These are phyloP conservation scores for Massospora cicadina DNA, from an alignment of 371 early-diverging fungal genomes.

Conservation along the genomic window DNA sequence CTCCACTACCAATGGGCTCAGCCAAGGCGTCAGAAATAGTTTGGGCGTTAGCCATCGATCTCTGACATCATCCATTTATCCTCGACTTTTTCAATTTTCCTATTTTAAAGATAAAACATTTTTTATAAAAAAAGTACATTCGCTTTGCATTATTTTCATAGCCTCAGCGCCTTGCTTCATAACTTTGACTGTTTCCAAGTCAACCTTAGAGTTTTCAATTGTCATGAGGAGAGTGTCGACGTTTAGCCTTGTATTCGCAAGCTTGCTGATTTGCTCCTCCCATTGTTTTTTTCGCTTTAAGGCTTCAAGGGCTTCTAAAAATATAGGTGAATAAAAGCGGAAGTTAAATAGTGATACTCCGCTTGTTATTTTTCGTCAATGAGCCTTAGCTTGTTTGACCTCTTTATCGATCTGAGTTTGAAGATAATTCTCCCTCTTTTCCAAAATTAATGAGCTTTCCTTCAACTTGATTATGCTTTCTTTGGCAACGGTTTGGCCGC, in stretches of 20 bases:
- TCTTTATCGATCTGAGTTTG: conserved; percentile 78
- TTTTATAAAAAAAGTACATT: conserved; percentile 36
- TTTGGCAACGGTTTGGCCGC: conserved; percentile 70
- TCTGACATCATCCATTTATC: conserved; percentile 89
- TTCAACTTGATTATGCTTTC: conserved; percentile 86
- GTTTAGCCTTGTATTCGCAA: conserved; percentile 74
- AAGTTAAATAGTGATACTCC: conserved; percentile 21
- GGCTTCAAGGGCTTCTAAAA: conserved; percentile 63
- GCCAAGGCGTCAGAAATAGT: conserved; percentile 89
- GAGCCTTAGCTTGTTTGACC: conserved; percentile 65
- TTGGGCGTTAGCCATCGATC: conserved; percentile 94
- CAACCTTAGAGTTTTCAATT: conserved; percentile 91
- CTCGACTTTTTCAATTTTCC: conserved; percentile 90
- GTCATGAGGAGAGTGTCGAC: conserved; percentile 91
- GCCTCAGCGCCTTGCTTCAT: conserved; percentile 88
- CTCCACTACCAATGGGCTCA: conserved; percentile 64
- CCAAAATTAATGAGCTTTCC: conserved; percentile 79
- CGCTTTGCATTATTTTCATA: conserved; percentile 84
- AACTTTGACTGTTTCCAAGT: conserved; percentile 87
- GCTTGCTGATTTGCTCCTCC: conserved; percentile 73
- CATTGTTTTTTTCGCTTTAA: conserved; percentile 83
- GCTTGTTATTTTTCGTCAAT: conserved; percentile 83
- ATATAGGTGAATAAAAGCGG: not conserved
- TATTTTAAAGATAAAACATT: conserved; percentile 16
- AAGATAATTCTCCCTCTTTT: conserved; percentile 79